These are phyloP conservation scores for Barnettozyma botsteinii DNA, from an alignment of 805 yeast genomes.

Conservation along the genomic window DNA sequence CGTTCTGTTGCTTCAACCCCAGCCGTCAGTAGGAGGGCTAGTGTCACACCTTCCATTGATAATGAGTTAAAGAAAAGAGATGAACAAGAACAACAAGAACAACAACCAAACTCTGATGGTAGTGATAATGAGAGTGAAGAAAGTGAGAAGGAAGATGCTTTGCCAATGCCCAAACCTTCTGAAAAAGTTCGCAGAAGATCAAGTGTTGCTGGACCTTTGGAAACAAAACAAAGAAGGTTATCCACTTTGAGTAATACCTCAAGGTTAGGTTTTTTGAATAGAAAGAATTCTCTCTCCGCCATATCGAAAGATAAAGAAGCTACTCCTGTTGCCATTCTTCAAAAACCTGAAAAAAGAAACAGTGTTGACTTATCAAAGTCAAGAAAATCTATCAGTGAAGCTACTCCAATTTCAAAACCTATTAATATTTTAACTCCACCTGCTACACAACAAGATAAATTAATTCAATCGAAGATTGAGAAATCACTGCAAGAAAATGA, in stretches of 20 bases:
- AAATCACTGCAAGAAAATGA: neutral
- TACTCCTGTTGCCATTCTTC: conserved; percentile 3
- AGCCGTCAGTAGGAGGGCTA: conserved; percentile 22
- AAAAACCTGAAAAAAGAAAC: conserved; percentile 1
- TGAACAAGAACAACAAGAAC: conserved; percentile 11
- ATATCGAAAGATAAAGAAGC: conserved; percentile 1
- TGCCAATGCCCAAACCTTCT: conserved; percentile 3
- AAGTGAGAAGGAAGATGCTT: conserved; percentile 10
- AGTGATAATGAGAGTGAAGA: conserved; percentile 8
- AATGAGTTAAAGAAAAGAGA: conserved; percentile 10
- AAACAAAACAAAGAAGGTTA: conserved; percentile 34
- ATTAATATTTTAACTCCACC: conserved; percentile 13
- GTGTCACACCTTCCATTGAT: conserved; percentile 13
- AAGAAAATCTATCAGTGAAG: neutral
- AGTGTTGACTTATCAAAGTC: neutral
- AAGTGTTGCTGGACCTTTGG: conserved; percentile 14
- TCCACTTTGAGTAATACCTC: conserved; percentile 30
- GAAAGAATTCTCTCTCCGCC: conserved; percentile 17
- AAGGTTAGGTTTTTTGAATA: conserved; percentile 28
- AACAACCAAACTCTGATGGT: conserved; percentile 12
- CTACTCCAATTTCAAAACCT: neutral
- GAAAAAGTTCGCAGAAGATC: conserved; percentile 13
- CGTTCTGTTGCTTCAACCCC: conserved; percentile 28
- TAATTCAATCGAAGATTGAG: neutral
- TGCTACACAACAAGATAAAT: conserved; percentile 6